A percentile compares a stretch with the other conserved stretches of the same genome.
These are phyloP conservation scores for Apostasia shenzhenica DNA, from an alignment of 106 monocot species.

Conservation along the genomic window DNA sequence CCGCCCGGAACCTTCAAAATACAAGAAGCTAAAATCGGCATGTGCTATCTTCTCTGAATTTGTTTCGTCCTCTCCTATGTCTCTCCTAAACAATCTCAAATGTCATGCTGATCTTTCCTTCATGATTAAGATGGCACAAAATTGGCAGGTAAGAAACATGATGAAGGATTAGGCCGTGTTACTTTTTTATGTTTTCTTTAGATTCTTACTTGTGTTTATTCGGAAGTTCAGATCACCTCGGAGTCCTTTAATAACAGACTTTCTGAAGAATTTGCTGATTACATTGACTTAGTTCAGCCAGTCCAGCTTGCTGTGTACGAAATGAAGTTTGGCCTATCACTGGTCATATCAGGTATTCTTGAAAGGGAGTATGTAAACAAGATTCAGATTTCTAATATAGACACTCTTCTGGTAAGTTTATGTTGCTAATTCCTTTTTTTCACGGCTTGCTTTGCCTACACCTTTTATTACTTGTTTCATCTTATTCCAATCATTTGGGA, in stretches of 20 bases:
- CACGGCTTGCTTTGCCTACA: not conserved
- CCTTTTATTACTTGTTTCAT: not conserved
- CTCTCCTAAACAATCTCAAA: constrained; percentile 24
- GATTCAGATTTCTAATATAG: constrained; percentile 19
- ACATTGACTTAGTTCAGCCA: constrained; percentile 73
- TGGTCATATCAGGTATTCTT: constrained; percentile 40
- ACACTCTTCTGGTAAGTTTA: constrained; percentile 47
- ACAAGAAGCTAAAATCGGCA: constrained; percentile 28
- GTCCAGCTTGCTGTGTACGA: constrained; percentile 89
- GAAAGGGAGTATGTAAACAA: constrained; percentile 51
- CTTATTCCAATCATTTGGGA: not conserved
- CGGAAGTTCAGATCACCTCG: constrained; percentile 41
- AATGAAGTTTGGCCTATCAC: constrained; percentile 76
- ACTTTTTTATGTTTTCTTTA: not conserved
- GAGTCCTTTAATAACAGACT: constrained; percentile 48
- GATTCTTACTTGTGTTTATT: not conserved
- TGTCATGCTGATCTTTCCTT: constrained; percentile 12
- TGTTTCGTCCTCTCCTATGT: constrained; percentile 26
- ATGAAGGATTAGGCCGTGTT: not conserved
- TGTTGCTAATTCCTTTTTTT: not conserved
- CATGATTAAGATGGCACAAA: constrained; percentile 29
- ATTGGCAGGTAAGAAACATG: constrained; percentile 65
- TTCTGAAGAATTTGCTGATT: constrained; percentile 62
- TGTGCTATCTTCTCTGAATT: constrained; percentile 37
- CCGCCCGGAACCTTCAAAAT: constrained; percentile 56